Base-by-base conservation (phyloP, 306 rosid species). In the Quercus robur region DNA sequence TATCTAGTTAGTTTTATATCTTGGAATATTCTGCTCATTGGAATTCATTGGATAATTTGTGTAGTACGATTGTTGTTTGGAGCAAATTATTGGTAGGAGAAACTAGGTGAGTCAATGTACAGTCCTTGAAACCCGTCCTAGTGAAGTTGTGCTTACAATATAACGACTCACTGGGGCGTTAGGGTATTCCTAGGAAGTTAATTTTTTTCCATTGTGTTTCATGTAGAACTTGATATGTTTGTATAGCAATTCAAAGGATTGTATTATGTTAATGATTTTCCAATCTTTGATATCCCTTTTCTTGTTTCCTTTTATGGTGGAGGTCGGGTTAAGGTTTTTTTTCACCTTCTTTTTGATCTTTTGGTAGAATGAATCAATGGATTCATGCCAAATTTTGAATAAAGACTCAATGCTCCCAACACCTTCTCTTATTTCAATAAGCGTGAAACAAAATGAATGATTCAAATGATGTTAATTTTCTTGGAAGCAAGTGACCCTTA, bases 1-100 rank as follows among this genome's bases (percentile, higher is more conserved):
- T 75, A 71, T 82, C 77, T 67, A 68, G 79, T 73, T 80, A 78
- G 72, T 83, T 87, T 21, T 64, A 70, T 77, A 71, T 84, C 81
- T 71, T 85, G 80, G 78, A 74, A 77, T 83, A 82, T 78, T 89
- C 74, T 74, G 79, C 77, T 83, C 78, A 58, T 55, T 80, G 85
- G 74, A 79, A 88, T 89, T 89, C 85, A 75, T 82, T 81, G 61
- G 74, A 62, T 70, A 74, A 64, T 21, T 55, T 38, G 80, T 81
- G 71, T 23, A 19, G 21, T 67, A 35, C n/a, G 49, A 14, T 78
- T 46, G 51, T 56, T 71, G 75, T 70, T 56, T 30, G 26, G 73
- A 62, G 76, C 74, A 52, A 74, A 70, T 75, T 59, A 77, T 71
- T 77, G 78, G 81, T 75, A 55, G 81, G 73, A 55, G 80, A 86